Conservation (phyloP, 1,284 basidiomycete genomes). For the Mrakiaceae sp. region DNA sequence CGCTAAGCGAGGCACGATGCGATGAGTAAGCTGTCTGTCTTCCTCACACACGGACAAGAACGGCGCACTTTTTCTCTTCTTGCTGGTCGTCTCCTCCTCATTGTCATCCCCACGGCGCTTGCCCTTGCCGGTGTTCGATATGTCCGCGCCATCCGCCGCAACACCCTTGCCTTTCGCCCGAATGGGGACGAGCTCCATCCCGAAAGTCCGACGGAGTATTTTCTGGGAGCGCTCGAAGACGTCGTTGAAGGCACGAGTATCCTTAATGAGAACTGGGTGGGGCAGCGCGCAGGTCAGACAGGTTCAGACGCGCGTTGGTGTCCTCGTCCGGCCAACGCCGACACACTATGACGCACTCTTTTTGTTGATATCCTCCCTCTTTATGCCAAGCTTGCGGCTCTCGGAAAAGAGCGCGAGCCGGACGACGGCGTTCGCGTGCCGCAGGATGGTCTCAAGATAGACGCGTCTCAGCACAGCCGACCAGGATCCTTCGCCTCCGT, state of each 20-base stretch:
- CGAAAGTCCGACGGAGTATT: slow-evolving; percentile 9
- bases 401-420: slow-evolving; percentile 14
- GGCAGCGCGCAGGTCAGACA: neutral
- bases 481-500: neutral
- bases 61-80: too few species aligned
- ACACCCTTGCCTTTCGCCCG: slow-evolving; percentile 2
- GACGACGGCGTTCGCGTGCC: slow-evolving; percentile 6
- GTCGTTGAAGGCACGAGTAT: neutral
- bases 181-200: slow-evolving; percentile 7
- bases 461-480: neutral
- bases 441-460: neutral
- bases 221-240: neutral
- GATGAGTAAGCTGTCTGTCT: too few species aligned
- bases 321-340: too few species aligned
- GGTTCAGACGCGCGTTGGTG: too few species aligned
- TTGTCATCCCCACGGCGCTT: too few species aligned
- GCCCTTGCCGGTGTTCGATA: too few species aligned
- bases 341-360: slow-evolving; percentile 2
- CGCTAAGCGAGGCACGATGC: too few species aligned
- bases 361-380: slow-evolving; percentile 9
- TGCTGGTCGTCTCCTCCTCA: too few species aligned
- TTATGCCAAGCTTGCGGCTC: neutral
- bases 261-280: slow-evolving; percentile 1
- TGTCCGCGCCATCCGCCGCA: neutral
- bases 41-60: too few species aligned